phyloP scores from a whole-genome alignment of 169 alveolate genomes.

The Eimeria falciformis region DNA sequence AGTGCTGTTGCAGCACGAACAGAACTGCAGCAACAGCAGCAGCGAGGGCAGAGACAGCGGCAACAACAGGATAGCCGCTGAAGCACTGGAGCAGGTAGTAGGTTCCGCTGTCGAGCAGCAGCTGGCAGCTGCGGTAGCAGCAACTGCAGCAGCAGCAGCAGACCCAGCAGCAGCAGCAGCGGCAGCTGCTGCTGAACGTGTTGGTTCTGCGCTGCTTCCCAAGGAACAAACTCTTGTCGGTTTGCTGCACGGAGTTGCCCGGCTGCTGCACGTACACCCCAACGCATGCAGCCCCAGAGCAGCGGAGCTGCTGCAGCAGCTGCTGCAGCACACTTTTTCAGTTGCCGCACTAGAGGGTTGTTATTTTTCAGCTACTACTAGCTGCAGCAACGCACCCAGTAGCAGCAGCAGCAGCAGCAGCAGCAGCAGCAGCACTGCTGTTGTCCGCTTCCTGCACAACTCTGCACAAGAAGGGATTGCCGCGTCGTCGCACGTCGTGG shows the following conservation, averaged over 20 bases:
- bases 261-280: constrained; percentile 43
- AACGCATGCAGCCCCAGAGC: not conserved
- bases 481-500: constrained; percentile 25
- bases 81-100: constrained; percentile 36
- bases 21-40: not conserved
- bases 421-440: constrained; percentile 68
- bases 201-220: constrained; percentile 35
- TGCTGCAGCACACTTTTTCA: constrained; percentile 54
- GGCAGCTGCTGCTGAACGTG: constrained; percentile 49
- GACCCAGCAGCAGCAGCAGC: constrained; percentile 60
- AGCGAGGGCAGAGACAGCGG: constrained; percentile 5
- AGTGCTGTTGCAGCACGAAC: constrained; percentile 51
- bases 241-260: constrained; percentile 50
- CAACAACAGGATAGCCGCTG: constrained; percentile 28
- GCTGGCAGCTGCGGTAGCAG: constrained; percentile 40
- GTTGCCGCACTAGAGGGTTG: constrained; percentile 63
- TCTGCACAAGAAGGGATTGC: constrained; percentile 58
- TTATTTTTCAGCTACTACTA: not conserved
- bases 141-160: constrained; percentile 58
- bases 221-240: constrained; percentile 28
- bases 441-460: constrained; percentile 59
- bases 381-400: constrained; percentile 1
- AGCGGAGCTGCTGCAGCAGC: constrained; percentile 27
- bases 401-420: constrained; percentile 52
- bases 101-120: constrained; percentile 47